A percentile compares a stretch with the other conserved stretches of the same genome.
These are phyloP conservation scores for Scheffersomyces stambukii DNA, from an alignment of 1,139 yeast species.

Conservation along the genomic window DNA sequence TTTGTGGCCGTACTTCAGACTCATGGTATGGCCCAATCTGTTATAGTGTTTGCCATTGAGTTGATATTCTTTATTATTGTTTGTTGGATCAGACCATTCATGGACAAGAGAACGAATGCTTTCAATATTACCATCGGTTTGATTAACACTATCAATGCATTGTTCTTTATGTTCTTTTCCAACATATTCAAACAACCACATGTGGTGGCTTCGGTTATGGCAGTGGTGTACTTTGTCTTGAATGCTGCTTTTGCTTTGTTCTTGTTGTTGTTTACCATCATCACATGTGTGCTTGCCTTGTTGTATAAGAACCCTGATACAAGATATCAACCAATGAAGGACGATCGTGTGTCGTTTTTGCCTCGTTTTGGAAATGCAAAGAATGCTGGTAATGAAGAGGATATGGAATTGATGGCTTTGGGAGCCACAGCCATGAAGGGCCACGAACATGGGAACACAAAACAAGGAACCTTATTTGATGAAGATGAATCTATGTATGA, in stretches of 20 bases:
- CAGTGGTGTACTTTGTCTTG: constrained; percentile 82
- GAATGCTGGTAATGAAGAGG: constrained; percentile 39
- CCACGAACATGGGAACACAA: constrained; percentile 46
- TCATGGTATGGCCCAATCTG: constrained; percentile 77
- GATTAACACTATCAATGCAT: constrained; percentile 74
- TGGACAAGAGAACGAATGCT: constrained; percentile 92
- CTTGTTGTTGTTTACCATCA: constrained; percentile 76
- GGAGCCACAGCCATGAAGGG: constrained; percentile 88
- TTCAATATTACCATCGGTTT: constrained; percentile 84
- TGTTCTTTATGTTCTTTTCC: constrained; percentile 87
- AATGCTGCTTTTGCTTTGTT: constrained; percentile 88
- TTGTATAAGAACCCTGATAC: constrained; percentile 91
- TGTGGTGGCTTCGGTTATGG: constrained; percentile 87
- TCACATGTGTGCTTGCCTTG: constrained; percentile 81
- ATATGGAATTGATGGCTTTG: constrained; percentile 79
- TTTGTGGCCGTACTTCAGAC: constrained; percentile 83
- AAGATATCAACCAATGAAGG: constrained; percentile 94
- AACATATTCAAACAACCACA: constrained; percentile 80
- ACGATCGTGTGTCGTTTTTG: constrained; percentile 88
- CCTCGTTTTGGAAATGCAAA: constrained; percentile 57
- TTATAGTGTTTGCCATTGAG: constrained; percentile 73
- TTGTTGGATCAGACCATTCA: constrained; percentile 76
- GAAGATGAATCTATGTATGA: constrained; percentile 25
- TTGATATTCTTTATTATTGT: constrained; percentile 59
- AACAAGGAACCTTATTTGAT: constrained; percentile 26